Evolutionary conservation across 768 basidiomycete genomes (phyloP), one percentile per base, ranked within the genome.

Genomic region (Trametes cingulata): DNA sequence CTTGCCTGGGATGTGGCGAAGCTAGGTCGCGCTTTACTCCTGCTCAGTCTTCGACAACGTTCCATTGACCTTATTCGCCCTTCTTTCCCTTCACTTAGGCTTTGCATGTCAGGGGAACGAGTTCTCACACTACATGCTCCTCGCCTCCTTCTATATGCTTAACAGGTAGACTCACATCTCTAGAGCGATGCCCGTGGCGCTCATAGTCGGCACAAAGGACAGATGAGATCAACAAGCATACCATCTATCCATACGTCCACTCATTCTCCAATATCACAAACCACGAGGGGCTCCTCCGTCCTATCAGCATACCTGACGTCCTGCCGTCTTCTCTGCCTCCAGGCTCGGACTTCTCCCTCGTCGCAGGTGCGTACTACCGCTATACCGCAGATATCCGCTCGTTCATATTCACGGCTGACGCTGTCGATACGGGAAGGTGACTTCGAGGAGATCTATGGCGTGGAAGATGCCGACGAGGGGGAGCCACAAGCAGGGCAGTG

Each of bases 41-140:
- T 33, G 29, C 29, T 33, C 24, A 5, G 24, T 24, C 41, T 12
- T 17, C 3, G 20, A 14, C 19, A 13, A 29, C 7, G 12, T 13
- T 8, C 25, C 29, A 2, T 15, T 6, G 9, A 1, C 10, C 2
- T 8, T 17, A 25, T 2, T n/a, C 3, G 10, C 12, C 17, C 47
- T 8, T n/a, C 27, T 7, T 14, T 8, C 17, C 42, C 15, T 6
- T 14, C 3, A 0, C 10, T 33, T 62, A 94, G 95, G 95, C 3
- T 98, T 94, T 66, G 75, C 89, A 1, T 93, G 90, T 64, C 95
- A 96, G 73, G 95, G 91, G 20, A 97, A 97, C 70, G 95, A 98
- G 73, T 97, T 97, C 71, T 94, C 92, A 33, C 90, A 95, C 65
- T 93, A 93, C 73, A 96, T 95, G 94, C 82, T 98, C 13, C 84